Evolutionary conservation across 768 basidiomycete genomes (phyloP).

Genomic region (Punctularia strigosozonata): DNA sequence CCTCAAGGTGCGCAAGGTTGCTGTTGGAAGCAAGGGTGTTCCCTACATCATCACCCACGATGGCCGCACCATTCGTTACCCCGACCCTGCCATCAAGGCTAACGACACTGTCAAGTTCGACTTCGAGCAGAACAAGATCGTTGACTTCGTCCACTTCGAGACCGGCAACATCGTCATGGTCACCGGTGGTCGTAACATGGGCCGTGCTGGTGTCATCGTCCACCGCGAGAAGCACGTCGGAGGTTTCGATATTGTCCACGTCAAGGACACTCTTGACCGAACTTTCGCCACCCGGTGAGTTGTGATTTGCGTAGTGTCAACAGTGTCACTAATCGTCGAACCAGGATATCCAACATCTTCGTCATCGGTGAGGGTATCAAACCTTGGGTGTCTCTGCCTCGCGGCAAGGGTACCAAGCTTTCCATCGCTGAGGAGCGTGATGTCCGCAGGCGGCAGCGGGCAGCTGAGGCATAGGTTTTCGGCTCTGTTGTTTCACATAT

Average conservation of each 20-base stretch:
- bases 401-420: conserved; percentile 96
- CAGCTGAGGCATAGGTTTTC: conserved; percentile 47
- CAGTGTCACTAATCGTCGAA: neutral
- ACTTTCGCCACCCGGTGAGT: conserved; percentile 95
- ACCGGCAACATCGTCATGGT: conserved; percentile 95
- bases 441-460: conserved; percentile 71
- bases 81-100: conserved; percentile 88
- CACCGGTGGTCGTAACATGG: conserved; percentile 99
- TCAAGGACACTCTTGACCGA: conserved; percentile 89
- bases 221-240: conserved; percentile 97
- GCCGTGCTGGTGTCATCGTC: conserved; percentile 90
- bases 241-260: conserved; percentile 98
- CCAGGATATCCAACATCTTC: conserved; percentile 95
- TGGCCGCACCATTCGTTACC: conserved; percentile 98
- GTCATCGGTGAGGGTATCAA: conserved; percentile 93
- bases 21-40: conserved; percentile 86
- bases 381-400: conserved; percentile 94
- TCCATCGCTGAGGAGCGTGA: conserved; percentile 97
- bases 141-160: conserved; percentile 89
- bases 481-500: conserved; percentile 6
- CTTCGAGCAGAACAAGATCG: conserved; percentile 89
- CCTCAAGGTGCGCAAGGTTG: conserved; percentile 85
- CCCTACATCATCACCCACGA: conserved; percentile 98
- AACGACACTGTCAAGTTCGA: conserved; percentile 99
- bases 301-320: neutral